Conservation (phyloP, 805 yeast genomes). For the Yamadazyma takamatsuzukensis region DNA sequence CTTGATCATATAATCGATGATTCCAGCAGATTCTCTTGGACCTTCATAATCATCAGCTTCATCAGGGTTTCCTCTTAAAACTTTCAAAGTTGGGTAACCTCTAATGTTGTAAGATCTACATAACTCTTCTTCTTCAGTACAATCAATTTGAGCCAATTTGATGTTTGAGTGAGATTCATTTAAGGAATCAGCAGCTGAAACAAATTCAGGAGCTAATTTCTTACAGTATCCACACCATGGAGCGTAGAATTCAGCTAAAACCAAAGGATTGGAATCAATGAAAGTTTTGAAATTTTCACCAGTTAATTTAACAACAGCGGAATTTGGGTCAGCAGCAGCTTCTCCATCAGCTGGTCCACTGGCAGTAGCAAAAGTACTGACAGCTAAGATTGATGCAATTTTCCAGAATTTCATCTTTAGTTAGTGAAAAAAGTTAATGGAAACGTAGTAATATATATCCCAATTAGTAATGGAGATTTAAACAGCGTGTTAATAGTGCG, state of each 20-base stretch:
- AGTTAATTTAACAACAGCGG: slow-evolving; percentile 82
- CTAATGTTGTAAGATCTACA: slow-evolving; percentile 64
- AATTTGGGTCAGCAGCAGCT: slow-evolving; percentile 75
- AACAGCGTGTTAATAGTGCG: slow-evolving; percentile 1
- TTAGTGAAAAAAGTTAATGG: background rate
- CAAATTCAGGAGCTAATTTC: slow-evolving; percentile 75
- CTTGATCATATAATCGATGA: slow-evolving; percentile 73
- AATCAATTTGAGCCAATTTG: slow-evolving; percentile 79
- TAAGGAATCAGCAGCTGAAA: slow-evolving; percentile 65
- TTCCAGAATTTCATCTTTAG: slow-evolving; percentile 38
- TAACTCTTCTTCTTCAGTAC: slow-evolving; percentile 72
- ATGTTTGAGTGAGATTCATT: slow-evolving; percentile 51
- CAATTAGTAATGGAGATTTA: background rate
- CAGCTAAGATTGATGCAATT: slow-evolving; percentile 36
- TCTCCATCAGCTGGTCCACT: slow-evolving; percentile 45
- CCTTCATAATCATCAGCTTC: slow-evolving; percentile 70
- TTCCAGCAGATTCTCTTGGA: slow-evolving; percentile 76
- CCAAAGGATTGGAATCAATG: slow-evolving; percentile 69
- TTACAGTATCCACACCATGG: slow-evolving; percentile 99
- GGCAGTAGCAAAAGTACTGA: slow-evolving; percentile 35
- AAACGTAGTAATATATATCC: background rate
- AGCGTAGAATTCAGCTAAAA: slow-evolving; percentile 83
- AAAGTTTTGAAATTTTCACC: slow-evolving; percentile 62
- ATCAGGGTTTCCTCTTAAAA: slow-evolving; percentile 57
- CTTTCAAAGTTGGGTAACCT: slow-evolving; percentile 84